Evolutionary conservation across 2,329 filamentous ascomycete genomes (phyloP), one percentile per base, ranked within the genome.

Genomic region (Ceratocystis papillata): DNA sequence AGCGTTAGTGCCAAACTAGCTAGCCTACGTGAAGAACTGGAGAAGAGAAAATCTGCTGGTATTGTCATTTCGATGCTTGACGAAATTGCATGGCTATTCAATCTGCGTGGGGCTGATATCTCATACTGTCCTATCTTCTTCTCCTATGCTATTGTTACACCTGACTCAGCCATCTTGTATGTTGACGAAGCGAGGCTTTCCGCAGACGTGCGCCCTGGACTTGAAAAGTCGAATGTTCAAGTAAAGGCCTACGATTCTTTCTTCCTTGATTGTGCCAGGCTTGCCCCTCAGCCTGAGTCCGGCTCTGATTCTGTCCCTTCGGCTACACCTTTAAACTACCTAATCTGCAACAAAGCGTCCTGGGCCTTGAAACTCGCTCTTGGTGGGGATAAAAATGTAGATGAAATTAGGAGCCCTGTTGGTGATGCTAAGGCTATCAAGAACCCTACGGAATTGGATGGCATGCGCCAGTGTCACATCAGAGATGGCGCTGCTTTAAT

Each of bases 101-200:
- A 99, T 76, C 78, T 99, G 62, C 86, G 94, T 71, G 94, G 94
- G 71, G 94, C 83, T 74, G 94, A 97, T 74, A 97, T 99, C 70
- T 90, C 91, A 0, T 99, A 94, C 78, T 99, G 99, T 73, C 94
- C 94, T 0, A 94, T 99, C 62, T 97, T 99, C 79, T 97, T 97
- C 77, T 94, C 93, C 17, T 99, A 97, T 72, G 93, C 93, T 57
- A 83, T 94, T 53, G 79, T 99, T 69, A 97, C 94, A 1, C 84
- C 86, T 1, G 86, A 81, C 10, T 79, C 84, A 1, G 89, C 87
- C 28, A 91, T 86, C 1, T 81, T 99, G 4, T 99, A 96, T 72
- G 79, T 97, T 67, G 88, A 97, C 72, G 82, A 86, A 12, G 81
- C 83, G 15, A 96, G 96, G 75, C 77, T 97, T 33, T 85, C 81